Percentiles rank a stretch among this genome's conserved stretches.
These are phyloP conservation scores for Chalciporus sphaerocephalus DNA, from an alignment of 768 basidiomycete species.

Conservation along the genomic window DNA sequence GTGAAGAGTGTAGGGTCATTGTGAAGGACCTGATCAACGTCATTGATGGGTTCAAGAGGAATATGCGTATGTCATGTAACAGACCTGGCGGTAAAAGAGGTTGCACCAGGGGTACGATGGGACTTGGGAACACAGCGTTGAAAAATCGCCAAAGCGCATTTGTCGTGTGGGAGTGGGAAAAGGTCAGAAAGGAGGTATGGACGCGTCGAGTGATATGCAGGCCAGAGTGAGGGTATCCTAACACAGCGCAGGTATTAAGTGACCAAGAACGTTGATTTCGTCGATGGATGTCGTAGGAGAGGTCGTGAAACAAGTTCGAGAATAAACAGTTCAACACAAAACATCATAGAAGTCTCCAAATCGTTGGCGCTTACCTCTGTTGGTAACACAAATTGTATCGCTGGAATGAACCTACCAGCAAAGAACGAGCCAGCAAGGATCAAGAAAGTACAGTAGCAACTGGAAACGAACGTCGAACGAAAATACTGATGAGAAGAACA, in stretches of 20 bases:
- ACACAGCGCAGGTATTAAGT: slow-evolving; percentile 19
- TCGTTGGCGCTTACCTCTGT: slow-evolving; percentile 14
- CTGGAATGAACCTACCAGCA: neutral
- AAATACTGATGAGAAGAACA: neutral
- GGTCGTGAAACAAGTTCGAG: slow-evolving; percentile 28
- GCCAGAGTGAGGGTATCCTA: slow-evolving; percentile 11
- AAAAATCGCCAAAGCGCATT: slow-evolving; percentile 73
- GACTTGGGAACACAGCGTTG: slow-evolving; percentile 57
- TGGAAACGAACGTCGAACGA: neutral
- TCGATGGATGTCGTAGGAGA: slow-evolving; percentile 15
- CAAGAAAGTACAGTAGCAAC: neutral
- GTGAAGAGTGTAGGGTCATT: slow-evolving; percentile 31
- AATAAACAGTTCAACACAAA: slow-evolving; percentile 34
- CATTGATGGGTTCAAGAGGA: slow-evolving; percentile 15
- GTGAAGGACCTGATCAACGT: slow-evolving; percentile 39
- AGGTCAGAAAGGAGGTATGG: neutral
- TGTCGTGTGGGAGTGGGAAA: slow-evolving; percentile 5
- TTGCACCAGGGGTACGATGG: slow-evolving; percentile 93
- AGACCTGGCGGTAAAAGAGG: slow-evolving; percentile 85
- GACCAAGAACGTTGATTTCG: slow-evolving; percentile 16
- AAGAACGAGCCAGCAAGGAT: neutral
- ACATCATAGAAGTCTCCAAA: neutral
- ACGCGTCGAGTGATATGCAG: slow-evolving; percentile 6
- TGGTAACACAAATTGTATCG: neutral
- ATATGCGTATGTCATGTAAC: slow-evolving; percentile 17